A percentile compares a stretch with the other conserved stretches of the same genome.
Evolutionary conservation across 768 basidiomycete genomes (phyloP).

Genomic region (Phanerochaete carnosa): DNA sequence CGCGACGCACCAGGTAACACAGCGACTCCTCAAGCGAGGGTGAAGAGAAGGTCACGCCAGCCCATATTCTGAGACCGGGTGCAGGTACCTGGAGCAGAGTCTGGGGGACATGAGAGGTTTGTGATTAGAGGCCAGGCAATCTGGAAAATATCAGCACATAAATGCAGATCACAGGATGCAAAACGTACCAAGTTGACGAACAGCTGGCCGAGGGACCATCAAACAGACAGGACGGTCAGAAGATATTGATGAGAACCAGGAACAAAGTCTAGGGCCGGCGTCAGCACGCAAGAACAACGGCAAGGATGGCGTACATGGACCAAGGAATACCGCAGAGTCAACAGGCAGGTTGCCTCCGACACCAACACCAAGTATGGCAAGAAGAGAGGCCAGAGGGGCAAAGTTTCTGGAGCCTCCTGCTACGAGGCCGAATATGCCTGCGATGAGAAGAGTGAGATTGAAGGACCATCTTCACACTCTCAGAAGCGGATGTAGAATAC

Average conservation of each 20-base stretch:
- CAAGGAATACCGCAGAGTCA: constrained; percentile 51
- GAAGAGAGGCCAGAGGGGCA: constrained; percentile 43
- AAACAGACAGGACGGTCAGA: constrained; percentile 53
- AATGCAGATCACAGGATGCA: constrained; percentile 23
- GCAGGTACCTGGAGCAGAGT: no score
- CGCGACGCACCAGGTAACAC: constrained; percentile 52
- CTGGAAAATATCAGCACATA: constrained; percentile 21
- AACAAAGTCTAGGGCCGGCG: constrained; percentile 20
- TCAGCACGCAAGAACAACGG: neutral
- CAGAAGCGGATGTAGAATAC: no score
- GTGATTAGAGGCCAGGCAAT: constrained; percentile 60
- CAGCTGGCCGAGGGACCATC: constrained; percentile 58
- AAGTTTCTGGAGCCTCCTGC: constrained; percentile 47
- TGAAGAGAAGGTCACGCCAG: constrained; percentile 58
- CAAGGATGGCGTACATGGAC: constrained; percentile 20
- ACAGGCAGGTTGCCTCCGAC: no score
- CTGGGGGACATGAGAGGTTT: constrained; percentile 45
- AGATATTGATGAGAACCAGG: constrained; percentile 60
- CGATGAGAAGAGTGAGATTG: constrained; percentile 52
- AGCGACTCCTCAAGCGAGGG: constrained; percentile 56
- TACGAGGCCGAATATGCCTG: constrained; percentile 49
- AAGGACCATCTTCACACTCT: constrained; percentile 51
- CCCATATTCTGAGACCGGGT: constrained; percentile 56
- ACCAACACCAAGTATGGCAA: constrained; percentile 40
- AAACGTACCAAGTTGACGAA: constrained; percentile 44